Conservation (phyloP, 2,329 filamentous ascomycete genomes). For the Phaeosphaeriaceae sp. region DNA sequence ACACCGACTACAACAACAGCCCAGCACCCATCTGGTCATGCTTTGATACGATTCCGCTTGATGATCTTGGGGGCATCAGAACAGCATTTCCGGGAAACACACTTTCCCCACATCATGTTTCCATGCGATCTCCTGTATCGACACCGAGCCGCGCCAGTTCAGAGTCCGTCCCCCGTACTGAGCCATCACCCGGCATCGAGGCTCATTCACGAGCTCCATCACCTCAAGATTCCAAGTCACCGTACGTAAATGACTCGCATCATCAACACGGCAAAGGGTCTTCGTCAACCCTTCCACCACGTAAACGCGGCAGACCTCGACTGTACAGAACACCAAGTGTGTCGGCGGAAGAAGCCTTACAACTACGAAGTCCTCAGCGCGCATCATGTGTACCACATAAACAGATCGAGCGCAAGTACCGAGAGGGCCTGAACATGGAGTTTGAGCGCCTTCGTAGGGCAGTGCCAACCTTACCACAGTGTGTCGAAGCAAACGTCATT, state of each 20-base stretch:
- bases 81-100: not conserved
- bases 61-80: not conserved
- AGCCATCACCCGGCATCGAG: not conserved
- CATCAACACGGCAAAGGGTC: not conserved
- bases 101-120: not conserved
- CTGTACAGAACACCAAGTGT: not conserved
- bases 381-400: not conserved
- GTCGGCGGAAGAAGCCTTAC: not conserved
- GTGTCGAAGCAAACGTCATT: slow-evolving; percentile 9
- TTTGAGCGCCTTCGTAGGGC: slow-evolving; percentile 37
- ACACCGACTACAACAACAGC: not conserved
- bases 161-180: not conserved
- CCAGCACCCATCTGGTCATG: not conserved
- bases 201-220: not conserved
- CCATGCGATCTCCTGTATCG: not conserved
- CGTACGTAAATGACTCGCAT: not conserved
- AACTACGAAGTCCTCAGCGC: not conserved
- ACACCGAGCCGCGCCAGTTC: not conserved
- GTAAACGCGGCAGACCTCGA: not conserved
- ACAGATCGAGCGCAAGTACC: slow-evolving; percentile 29
- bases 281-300: not conserved
- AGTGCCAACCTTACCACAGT: slow-evolving; percentile 32
- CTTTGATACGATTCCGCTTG: not conserved
- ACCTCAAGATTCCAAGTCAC: not conserved
- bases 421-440: slow-evolving; percentile 39